phyloP scores from a whole-genome alignment of 257 asterid species.

The Solanum corneliomulleri region DNA sequence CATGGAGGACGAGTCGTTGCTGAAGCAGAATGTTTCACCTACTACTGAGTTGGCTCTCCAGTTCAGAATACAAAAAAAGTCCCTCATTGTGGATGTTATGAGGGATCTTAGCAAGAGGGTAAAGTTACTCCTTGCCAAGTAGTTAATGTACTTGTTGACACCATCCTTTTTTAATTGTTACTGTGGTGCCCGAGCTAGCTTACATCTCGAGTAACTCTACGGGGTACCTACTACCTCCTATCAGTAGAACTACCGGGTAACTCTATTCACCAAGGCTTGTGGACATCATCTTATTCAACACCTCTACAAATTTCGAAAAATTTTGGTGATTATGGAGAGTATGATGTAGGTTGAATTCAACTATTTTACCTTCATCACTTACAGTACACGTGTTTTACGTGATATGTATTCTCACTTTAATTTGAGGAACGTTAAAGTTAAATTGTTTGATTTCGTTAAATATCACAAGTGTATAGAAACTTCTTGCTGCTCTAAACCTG shows the following conservation, averaged over 20 bases:
- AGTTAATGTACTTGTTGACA: neutral
- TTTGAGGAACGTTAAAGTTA: neutral
- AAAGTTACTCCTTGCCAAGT: slow-evolving; percentile 34
- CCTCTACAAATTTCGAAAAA: neutral
- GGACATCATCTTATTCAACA: neutral
- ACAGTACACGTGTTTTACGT: too few relatives aligned
- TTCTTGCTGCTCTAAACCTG: neutral
- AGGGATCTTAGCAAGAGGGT: slow-evolving; percentile 48
- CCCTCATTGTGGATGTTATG: slow-evolving; percentile 58
- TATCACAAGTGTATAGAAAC: neutral
- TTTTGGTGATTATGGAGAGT: neutral
- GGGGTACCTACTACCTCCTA: neutral
- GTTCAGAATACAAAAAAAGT: slow-evolving; percentile 71
- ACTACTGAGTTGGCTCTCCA: slow-evolving; percentile 55
- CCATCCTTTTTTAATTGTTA: neutral
- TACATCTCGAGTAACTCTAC: neutral
- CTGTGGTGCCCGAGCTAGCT: neutral
- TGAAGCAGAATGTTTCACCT: slow-evolving; percentile 32
- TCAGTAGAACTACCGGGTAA: neutral
- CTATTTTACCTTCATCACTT: neutral
- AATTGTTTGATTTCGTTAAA: neutral
- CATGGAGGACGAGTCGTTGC: slow-evolving; percentile 69
- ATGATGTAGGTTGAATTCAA: neutral
- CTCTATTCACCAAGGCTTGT: neutral
- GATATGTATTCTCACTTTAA: neutral